Conservation (phyloP, 202 grass and related monocot species). For the Musa balbisiana region DNA sequence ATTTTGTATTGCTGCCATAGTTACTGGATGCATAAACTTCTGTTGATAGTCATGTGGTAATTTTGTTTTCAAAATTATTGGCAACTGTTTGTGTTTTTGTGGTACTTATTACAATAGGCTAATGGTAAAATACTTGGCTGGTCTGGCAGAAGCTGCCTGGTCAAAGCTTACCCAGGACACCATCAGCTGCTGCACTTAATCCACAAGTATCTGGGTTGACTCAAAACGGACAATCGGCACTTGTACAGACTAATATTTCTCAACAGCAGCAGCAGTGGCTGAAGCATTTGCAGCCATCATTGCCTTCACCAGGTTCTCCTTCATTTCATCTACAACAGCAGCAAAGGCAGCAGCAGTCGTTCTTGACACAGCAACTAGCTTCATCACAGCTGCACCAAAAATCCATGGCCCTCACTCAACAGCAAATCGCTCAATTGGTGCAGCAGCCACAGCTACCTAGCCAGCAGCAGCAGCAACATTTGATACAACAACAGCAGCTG, state of each 20-base stretch:
- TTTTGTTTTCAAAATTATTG: not conserved
- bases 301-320: conserved; percentile 38
- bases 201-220: conserved; percentile 61
- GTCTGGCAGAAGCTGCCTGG: conserved; percentile 61
- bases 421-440: conserved; percentile 46
- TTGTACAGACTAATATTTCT: conserved; percentile 51
- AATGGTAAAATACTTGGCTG: conserved; percentile 11
- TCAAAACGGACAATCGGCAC: conserved; percentile 51
- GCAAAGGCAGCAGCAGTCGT: conserved; percentile 43
- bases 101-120: not conserved
- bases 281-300: conserved; percentile 39
- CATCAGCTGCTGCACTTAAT: conserved; percentile 60
- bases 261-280: conserved; percentile 78
- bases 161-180: conserved; percentile 62
- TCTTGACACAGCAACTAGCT: conserved; percentile 33
- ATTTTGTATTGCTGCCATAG: too few species aligned
- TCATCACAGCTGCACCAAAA: conserved; percentile 62
- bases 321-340: conserved; percentile 32
- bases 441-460: conserved; percentile 15
- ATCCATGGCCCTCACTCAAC: conserved; percentile 34
- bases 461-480: conserved; percentile 59
- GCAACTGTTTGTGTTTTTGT: not conserved
- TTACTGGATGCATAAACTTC: too few species aligned
- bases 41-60: not conserved
- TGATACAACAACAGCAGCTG: conserved; percentile 21